Percentiles rank a stretch among this genome's conserved stretches.
Evolutionary conservation across 2,329 filamentous ascomycete species (phyloP).

Genomic region (Fusarium nodosum): DNA sequence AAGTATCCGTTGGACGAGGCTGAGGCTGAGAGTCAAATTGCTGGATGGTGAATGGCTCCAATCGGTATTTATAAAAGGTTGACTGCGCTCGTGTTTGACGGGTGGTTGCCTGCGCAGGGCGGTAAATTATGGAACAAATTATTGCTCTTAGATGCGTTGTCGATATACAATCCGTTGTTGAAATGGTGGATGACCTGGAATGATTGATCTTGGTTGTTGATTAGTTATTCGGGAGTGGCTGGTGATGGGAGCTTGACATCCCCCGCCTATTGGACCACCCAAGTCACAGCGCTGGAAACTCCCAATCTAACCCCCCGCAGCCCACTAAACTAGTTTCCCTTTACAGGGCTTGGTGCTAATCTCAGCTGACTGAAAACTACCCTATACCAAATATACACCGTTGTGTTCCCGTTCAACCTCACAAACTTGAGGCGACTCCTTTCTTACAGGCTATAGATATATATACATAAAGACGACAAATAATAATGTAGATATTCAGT

Average conservation of each 20-base stretch:
- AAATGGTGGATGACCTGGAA: slow-evolving; percentile 10
- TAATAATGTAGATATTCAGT: too few species aligned
- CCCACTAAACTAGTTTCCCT: not conserved
- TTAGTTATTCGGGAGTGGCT: slow-evolving; percentile 16
- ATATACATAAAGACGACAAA: not conserved
- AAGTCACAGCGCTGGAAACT: not conserved
- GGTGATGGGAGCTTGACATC: slow-evolving; percentile 23
- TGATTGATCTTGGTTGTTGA: slow-evolving; percentile 1
- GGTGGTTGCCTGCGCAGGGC: not conserved
- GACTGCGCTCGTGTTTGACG: slow-evolving; percentile 10
- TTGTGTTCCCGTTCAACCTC: not conserved
- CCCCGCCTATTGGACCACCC: slow-evolving; percentile 4
- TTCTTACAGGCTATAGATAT: not conserved
- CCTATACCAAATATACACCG: not conserved
- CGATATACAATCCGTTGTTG: slow-evolving; percentile 12
- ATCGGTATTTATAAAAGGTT: slow-evolving; percentile 16
- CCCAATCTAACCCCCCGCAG: not conserved
- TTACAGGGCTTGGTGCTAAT: not conserved
- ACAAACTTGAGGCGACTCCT: too few species aligned
- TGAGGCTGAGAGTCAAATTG: slow-evolving; percentile 33
- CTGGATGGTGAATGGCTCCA: slow-evolving; percentile 22
- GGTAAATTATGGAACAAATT: not conserved
- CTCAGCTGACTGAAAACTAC: not conserved
- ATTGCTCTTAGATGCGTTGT: not conserved
- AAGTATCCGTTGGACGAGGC: slow-evolving; percentile 25